phyloP scores from a whole-genome alignment of 495 filamentous ascomycete genomes.

The Immersiella caudata region DNA sequence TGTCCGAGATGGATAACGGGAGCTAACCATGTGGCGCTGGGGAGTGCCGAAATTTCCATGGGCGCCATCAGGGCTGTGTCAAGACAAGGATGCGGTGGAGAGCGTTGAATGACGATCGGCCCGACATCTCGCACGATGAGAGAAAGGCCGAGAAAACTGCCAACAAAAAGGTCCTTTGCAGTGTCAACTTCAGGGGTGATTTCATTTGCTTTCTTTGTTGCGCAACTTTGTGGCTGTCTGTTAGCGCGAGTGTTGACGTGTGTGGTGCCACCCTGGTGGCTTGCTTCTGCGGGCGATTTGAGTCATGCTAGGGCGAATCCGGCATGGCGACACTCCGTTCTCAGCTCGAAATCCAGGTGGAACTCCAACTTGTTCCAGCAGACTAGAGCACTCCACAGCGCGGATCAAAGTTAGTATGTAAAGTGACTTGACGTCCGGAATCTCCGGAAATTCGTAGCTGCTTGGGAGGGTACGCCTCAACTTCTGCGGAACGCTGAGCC shows the following conservation, averaged over 20 bases:
- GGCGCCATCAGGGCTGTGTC: not conserved
- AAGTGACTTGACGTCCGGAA: not conserved
- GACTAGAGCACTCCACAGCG: not conserved
- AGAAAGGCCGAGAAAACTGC: not conserved
- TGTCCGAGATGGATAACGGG: not conserved
- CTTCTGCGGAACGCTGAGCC: not conserved
- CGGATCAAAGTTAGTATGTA: not conserved
- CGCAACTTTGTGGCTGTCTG: too few relatives aligned
- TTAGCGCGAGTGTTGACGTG: too few relatives aligned
- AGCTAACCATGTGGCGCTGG: not conserved
- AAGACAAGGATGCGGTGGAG: not conserved
- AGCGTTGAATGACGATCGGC: not conserved
- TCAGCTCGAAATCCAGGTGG: not conserved
- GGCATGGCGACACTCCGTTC: not conserved
- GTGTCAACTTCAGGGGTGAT: too few relatives aligned
- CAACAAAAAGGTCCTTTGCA: too few relatives aligned
- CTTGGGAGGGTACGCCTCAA: not conserved
- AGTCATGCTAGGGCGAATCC: not conserved
- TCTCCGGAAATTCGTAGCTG: not conserved
- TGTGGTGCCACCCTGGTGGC: too few relatives aligned
- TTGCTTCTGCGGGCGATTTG: not conserved
- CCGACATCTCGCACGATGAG: not conserved
- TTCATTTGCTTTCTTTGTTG: too few relatives aligned
- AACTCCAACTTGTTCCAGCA: not conserved
- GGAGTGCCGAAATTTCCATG: not conserved